Percentiles rank a stretch among this genome's conserved stretches.
These are phyloP conservation scores for Claviceps pazoutovae DNA, from an alignment of 2,329 filamentous ascomycete species.

Conservation along the genomic window DNA sequence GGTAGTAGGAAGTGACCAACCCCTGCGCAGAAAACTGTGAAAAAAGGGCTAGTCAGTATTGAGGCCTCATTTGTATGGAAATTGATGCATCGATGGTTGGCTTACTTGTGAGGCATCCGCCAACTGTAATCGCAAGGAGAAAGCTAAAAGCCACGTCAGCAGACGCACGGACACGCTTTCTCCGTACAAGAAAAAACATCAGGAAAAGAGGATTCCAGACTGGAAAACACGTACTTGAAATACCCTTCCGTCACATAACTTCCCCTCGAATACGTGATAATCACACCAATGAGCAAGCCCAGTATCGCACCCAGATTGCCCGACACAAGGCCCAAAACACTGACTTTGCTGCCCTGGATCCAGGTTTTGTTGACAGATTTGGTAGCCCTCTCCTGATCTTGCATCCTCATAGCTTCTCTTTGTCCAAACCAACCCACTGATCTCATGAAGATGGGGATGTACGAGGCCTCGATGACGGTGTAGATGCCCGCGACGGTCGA, in stretches of 20 bases:
- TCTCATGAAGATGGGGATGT: slow-evolving; percentile 11
- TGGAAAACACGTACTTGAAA: slow-evolving; percentile 3
- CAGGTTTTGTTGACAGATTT: slow-evolving; percentile 3
- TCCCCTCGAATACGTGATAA: slow-evolving; percentile 9
- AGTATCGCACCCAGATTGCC: slow-evolving; percentile 9
- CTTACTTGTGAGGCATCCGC: slow-evolving; percentile 10
- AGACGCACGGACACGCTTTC: background rate
- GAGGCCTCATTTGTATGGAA: background rate
- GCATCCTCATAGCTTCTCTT: background rate
- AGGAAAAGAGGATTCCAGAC: background rate
- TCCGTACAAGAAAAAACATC: background rate
- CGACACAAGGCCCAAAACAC: slow-evolving; percentile 8
- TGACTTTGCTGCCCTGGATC: slow-evolving; percentile 9
- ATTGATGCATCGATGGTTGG: background rate
- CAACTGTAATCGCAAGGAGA: slow-evolving; percentile 9
- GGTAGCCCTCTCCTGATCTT: background rate
- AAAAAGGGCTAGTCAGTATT: background rate
- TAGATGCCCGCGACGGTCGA: slow-evolving; percentile 9
- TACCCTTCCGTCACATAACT: slow-evolving; percentile 9
- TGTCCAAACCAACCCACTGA: slow-evolving; percentile 7
- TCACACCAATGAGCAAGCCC: slow-evolving; percentile 10
- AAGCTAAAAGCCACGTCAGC: slow-evolving; percentile 3
- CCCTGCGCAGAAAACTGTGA: slow-evolving; percentile 6
- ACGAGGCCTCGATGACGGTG: slow-evolving; percentile 9
- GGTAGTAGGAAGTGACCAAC: slow-evolving; percentile 9